Evolutionary conservation across 257 asterid genomes (phyloP), one percentile per base, ranked within the genome.

Genomic region (Solanum corneliomulleri): DNA sequence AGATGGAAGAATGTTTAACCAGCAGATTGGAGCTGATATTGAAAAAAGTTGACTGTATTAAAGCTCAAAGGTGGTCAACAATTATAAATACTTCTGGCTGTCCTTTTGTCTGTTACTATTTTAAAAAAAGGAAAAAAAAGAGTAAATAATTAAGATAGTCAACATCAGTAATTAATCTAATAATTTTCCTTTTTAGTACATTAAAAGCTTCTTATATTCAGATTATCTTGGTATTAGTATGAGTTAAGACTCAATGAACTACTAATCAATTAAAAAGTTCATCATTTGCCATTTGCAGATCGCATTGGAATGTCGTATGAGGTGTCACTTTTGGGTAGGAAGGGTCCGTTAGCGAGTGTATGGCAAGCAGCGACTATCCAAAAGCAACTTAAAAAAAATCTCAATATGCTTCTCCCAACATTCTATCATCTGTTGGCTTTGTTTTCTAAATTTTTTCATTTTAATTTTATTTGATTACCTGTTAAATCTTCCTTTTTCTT

Each of bases 321-420:
- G 69, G 96, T 92, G 1, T 0, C 92, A 11, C 47, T 44, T 11
- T 11, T 44, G 14, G 47, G 47, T 44, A 12, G 94, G 87, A 96
- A 95, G 78, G 95, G 96, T 52, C 97, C 97, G 33, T 86, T 95
- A 83, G 98, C 96, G 47, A 96, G 96, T 11, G 97, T 94, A 86
- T 96, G 99, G 97, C 93, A 95, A 78, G 99, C 99, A 4, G 97
- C 98, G 27, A 98, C 95, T 88, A 83, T 96, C 80, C 98, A 4
- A 96, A 88, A 94, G 92, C 90, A 93, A 72, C n/a, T 95, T 95
- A 90, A 93, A 86, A 77, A 96, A 94, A 87, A 95, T 42, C 1
- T 86, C 97, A 96, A n/a, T 95, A 94, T 81, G 82, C 92, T 66
- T 64, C 92, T 66, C 93, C 97, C 6, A 88, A 94, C 35, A 93